phyloP scores from a whole-genome alignment of 2,329 filamentous ascomycete species.

The Pseudocercospora pini-densiflorae region DNA sequence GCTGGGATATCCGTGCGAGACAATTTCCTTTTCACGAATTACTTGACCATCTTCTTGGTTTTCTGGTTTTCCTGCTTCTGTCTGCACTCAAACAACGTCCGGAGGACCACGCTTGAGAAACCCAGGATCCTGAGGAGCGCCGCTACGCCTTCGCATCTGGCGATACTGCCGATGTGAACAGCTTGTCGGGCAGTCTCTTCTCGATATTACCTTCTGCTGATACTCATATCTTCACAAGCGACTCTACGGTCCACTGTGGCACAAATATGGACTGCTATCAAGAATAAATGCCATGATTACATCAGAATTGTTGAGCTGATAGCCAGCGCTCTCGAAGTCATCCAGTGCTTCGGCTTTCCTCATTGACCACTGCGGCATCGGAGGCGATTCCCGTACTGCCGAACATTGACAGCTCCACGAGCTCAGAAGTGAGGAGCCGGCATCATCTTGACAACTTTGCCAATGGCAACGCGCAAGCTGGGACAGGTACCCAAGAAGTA shows the following conservation, averaged over 20 bases:
- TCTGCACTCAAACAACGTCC: no score
- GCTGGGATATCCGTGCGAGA: background rate
- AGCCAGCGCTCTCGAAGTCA: background rate
- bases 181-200: no score
- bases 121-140: no score
- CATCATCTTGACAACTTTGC: conserved; percentile 3
- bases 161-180: no score
- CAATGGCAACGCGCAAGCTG: conserved; percentile 11
- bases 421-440: conserved; percentile 14
- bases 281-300: background rate
- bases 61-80: background rate
- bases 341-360: conserved; percentile 18
- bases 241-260: background rate
- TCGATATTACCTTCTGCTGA: no score
- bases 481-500: conserved; percentile 2
- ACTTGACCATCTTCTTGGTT: background rate
- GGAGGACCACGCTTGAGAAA: no score
- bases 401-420: conserved; percentile 3
- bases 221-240: background rate
- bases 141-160: no score
- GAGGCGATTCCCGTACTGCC: conserved; percentile 12
- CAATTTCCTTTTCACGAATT: background rate
- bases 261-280: background rate
- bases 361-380: conserved; percentile 12
- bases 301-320: background rate